phyloP scores from a whole-genome alignment of 2,329 filamentous ascomycete species.

The Cercospora nicotianae region DNA sequence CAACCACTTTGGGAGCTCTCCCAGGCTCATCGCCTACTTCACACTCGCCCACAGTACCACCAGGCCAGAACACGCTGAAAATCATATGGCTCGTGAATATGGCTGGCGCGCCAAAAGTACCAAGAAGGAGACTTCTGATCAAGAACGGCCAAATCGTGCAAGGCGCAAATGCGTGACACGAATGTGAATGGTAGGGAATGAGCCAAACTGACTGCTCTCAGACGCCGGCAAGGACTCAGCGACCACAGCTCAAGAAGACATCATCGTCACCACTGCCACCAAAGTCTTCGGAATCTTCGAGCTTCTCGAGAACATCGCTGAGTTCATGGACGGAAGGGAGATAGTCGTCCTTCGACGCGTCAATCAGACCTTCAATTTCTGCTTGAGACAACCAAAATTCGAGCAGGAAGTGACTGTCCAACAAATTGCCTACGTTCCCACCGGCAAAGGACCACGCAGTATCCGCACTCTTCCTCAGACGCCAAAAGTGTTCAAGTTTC shows the following conservation, averaged over 20 bases:
- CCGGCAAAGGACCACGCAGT: not conserved
- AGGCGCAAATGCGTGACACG: not conserved
- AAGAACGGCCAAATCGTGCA: not conserved
- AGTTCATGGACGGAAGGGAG: not conserved
- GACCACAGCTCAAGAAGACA: not conserved
- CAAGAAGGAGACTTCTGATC: not conserved
- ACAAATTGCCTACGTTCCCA: not conserved
- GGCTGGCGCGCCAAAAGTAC: not conserved
- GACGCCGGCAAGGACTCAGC: not conserved
- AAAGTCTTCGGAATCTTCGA: not conserved
- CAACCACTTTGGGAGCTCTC: not conserved
- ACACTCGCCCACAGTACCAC: not conserved
- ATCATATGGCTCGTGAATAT: not conserved
- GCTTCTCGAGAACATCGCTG: not conserved
- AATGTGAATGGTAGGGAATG: not conserved
- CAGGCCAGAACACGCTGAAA: not conserved
- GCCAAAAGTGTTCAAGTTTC: not conserved
- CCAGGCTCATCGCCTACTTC: not conserved
- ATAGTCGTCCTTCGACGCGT: not conserved
- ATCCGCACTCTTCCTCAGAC: not conserved
- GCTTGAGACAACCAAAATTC: not conserved
- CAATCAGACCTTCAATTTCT: not conserved
- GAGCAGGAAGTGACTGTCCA: not conserved
- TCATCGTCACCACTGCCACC: not conserved
- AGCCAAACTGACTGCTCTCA: not conserved